Base-by-base conservation (phyloP, 176 grass and related monocot species). In the Coix lacrymajobi region DNA sequence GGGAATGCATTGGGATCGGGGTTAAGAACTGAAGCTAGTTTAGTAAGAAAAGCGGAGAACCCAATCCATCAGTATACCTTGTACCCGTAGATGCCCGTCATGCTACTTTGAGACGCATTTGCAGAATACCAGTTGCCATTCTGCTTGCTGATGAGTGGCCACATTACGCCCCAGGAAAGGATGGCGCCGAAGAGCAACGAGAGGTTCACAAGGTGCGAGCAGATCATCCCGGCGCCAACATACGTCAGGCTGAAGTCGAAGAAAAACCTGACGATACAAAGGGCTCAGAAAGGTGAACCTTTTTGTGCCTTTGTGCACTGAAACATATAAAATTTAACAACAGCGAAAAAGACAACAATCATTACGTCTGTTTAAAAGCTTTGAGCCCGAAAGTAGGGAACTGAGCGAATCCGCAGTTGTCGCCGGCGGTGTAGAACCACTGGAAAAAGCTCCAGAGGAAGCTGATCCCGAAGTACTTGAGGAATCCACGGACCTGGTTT, bases 241-340 rank as follows among this genome's bases (percentile, higher is more conserved):
- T 99, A 99, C 4, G 89, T 93, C n/a, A 94, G 80, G 30, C 96
- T 96, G 77, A 96, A 99, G 85, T 99, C 96, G 84, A 99, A 99
- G 91, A 93, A 99, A 67, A 99, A 99, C 62, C 96, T 97, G 86
- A 15, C 20, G 24, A 32, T 17, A 20, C 2, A 11, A 46, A 61
- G 8, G 34, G 73, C 11, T 37, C n/a, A 11, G 39, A 80, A 90
- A 2, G 22, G 57, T 84, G 10, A 43, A 8, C 2, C 71, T 22
- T 22, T 38, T 40, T 26, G 8, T 11, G n/a, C 12, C 22, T 19
- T 83, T 32, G 57, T 40, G 7, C 43, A 15, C 10, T 7, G 19
- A 16, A 72, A 54, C 36, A 7, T 46, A 39, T 25, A 20, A 3
- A n/a, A 19, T 14, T 26, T 39, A 20, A 17, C 15, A 36, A 14